Conservation (phyloP, 495 filamentous ascomycete species). For the Astrothelium subdiscretum region DNA sequence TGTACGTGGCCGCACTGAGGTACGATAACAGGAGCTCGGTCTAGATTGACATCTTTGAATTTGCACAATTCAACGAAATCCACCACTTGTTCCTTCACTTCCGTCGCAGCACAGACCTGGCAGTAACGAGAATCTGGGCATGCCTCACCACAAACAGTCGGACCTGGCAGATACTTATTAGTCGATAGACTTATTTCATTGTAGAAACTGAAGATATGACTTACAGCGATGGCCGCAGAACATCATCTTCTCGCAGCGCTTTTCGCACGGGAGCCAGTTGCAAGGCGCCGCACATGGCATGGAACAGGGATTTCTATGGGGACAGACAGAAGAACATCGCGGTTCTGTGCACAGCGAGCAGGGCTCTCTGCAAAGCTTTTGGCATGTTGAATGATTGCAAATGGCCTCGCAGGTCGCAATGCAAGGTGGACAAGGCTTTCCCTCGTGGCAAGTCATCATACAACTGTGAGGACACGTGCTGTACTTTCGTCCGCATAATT, state of each 20-base stretch:
- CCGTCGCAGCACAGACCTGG: slow-evolving; percentile 36
- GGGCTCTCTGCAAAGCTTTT: slow-evolving; percentile 46
- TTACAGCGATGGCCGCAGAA: slow-evolving; percentile 38
- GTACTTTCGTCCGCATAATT: slow-evolving; percentile 41
- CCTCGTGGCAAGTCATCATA: slow-evolving; percentile 40
- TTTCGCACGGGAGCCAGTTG: slow-evolving; percentile 52
- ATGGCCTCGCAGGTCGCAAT: slow-evolving; percentile 42
- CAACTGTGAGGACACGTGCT: slow-evolving; percentile 50
- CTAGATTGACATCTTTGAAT: slow-evolving; percentile 45
- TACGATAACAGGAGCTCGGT: slow-evolving; percentile 48
- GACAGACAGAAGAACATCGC: slow-evolving; percentile 44
- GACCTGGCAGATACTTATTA: slow-evolving; percentile 31
- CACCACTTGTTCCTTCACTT: slow-evolving; percentile 35
- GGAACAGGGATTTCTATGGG: slow-evolving; percentile 37
- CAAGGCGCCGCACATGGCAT: slow-evolving; percentile 53
- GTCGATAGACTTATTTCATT: neutral
- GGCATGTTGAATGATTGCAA: slow-evolving; percentile 51
- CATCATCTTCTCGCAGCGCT: slow-evolving; percentile 44
- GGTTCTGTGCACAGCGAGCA: slow-evolving; percentile 52
- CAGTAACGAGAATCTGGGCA: slow-evolving; percentile 47
- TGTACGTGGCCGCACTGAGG: slow-evolving; percentile 56
- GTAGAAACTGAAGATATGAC: slow-evolving; percentile 4
- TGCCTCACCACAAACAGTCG: slow-evolving; percentile 52
- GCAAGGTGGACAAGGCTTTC: slow-evolving; percentile 42
- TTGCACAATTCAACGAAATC: slow-evolving; percentile 39